phyloP scores from a whole-genome alignment of 1,284 basidiomycete genomes.

The Naganishia sp. region DNA sequence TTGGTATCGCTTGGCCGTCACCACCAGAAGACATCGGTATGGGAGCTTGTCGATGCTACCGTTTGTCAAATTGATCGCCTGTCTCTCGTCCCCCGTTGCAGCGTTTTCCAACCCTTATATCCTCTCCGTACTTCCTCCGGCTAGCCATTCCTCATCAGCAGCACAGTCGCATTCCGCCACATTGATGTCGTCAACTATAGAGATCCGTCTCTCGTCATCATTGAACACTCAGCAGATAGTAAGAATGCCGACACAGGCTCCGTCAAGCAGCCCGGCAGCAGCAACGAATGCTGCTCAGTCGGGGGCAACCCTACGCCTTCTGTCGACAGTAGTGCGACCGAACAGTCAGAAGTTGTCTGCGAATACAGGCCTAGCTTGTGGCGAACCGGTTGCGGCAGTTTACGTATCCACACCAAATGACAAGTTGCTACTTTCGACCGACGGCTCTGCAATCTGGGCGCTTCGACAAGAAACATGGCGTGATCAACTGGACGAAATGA shows the following conservation, averaged over 20 bases:
- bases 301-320: slow-evolving; percentile 36
- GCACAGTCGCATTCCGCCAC: slow-evolving; percentile 36
- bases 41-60: slow-evolving; percentile 44
- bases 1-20: slow-evolving; percentile 72
- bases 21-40: slow-evolving; percentile 75
- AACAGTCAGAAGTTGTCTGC: slow-evolving; percentile 30
- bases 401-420: slow-evolving; percentile 74
- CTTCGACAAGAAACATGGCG: slow-evolving; percentile 72
- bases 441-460: slow-evolving; percentile 77
- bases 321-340: slow-evolving; percentile 29
- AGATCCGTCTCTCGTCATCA: slow-evolving; percentile 77
- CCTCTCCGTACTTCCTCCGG: slow-evolving; percentile 69
- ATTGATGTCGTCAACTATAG: slow-evolving; percentile 63
- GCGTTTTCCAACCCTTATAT: slow-evolving; percentile 83
- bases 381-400: slow-evolving; percentile 59
- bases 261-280: slow-evolving; percentile 42
- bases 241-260: slow-evolving; percentile 63
- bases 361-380: not conserved
- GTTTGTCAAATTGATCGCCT: slow-evolving; percentile 19
- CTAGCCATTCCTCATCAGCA: slow-evolving; percentile 43
- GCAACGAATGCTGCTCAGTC: slow-evolving; percentile 54
- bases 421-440: slow-evolving; percentile 61
- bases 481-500: slow-evolving; percentile 81
- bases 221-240: slow-evolving; percentile 66
- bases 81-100: slow-evolving; percentile 42